Evolutionary conservation across 1,139 yeast species (phyloP), one percentile per base, ranked within the genome.

Genomic region (Geotrichum australiense): DNA sequence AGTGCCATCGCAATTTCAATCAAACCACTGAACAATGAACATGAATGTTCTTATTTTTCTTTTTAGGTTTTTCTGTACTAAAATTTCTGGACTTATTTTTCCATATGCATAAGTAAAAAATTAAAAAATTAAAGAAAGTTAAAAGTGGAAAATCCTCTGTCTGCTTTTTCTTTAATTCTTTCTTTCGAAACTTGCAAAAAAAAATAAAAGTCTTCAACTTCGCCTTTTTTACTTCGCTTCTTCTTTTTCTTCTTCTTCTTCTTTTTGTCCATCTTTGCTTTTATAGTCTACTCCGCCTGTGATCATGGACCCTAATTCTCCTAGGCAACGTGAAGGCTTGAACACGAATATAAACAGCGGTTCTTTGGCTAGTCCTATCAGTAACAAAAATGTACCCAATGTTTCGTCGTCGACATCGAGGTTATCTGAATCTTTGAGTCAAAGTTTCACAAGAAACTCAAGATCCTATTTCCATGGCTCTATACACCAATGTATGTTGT

Each of bases 371-470:
- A n/a, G n/a, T n/a, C n/a, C n/a, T n/a, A n/a, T n/a, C n/a, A n/a
- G n/a, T n/a, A n/a, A n/a, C n/a, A n/a, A n/a, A n/a, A n/a, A n/a
- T n/a, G n/a, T n/a, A 19, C 18, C 25, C 39, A 2, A 16, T 27
- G 2, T 34, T 37, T 14, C 16, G 12, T 11, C 29, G 27, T 18
- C 20, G 41, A 26, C 28, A n/a, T n/a, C n/a, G n/a, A n/a, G 45
- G 11, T 24, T 41, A 14, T 41, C 45, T 5, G 45, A 41, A 15
- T 37, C 41, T 8, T 35, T 37, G 19, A 27, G 43, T 18, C 39
- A 36, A 26, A 23, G 36, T 6, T 35, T 25, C 18, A 37, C 41
- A 11, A 28, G 45, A 7, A 37, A 37, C 19, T 25, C 45, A 12
- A 35, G 41, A 7, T 38, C 41, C 7, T 38, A 38, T 11, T 32